Evolutionary conservation across 257 asterid species (phyloP), one percentile per base, ranked within the genome.

Genomic region (Knoxia roxburghii): DNA sequence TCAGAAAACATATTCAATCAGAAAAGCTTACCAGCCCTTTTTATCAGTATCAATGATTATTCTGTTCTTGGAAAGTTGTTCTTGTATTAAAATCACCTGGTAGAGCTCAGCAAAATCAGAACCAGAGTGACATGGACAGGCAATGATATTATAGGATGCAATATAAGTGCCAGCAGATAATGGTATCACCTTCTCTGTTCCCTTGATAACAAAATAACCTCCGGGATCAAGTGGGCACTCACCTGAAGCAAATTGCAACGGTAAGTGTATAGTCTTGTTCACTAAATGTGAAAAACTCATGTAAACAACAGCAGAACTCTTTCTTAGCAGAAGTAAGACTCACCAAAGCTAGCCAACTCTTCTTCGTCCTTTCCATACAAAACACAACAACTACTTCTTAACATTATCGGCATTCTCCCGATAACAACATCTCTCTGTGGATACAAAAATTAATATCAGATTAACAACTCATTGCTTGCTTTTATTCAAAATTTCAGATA

Each of bases 141-240:
- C 41, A 20, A 46, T 17, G 59, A 32, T 29, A 63, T 30, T 29
- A 50, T 15, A 0, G 12, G 52, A 67, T 1, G 61, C 53, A 71
- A 55, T 40, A 23, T 41, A 53, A 65, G 37, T 45, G 53, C 24
- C 39, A 78, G 63, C 17, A 64, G 30, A 69, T 43, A 23, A 67
- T 67, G 49, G 50, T 43, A 57, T 77, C 77, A 91, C 98, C 95
- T 94, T 94, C 77, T 94, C 96, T 18, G 88, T 86, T 71, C 96
- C 99, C 80, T 90, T 94, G 64, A 94, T 77, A 50, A 90, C 64
- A 80, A 94, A 94, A 76, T 94, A 94, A 65, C 97, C 97, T 67
- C 99, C 97, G 23, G 97, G 99, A 73, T 94, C 99, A 61, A 94
- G 90, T 3, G 97, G 99, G 79, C 99, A 94, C 83, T 94, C 99